Evolutionary conservation across 1,139 yeast species (phyloP).

Genomic region (Hyphopichia pseudoburtonii): DNA sequence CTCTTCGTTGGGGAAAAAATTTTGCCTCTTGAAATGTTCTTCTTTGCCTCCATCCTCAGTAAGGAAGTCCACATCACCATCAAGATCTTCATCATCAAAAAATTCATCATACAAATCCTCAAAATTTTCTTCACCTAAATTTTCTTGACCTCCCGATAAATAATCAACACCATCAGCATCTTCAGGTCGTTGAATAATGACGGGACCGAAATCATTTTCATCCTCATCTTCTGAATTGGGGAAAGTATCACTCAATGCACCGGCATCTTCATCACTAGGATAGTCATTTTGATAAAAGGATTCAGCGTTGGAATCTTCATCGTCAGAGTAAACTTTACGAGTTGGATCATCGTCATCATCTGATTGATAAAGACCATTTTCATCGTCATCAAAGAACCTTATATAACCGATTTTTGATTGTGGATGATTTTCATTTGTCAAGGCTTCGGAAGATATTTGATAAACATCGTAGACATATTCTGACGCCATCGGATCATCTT

Average conservation of each 20-base stretch:
- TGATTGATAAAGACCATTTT: constrained; percentile 48
- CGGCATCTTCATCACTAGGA: constrained; percentile 87
- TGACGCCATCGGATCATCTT: constrained; percentile 12
- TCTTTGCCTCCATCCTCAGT: constrained; percentile 10
- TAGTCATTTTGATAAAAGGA: constrained; percentile 90
- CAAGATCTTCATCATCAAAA: constrained; percentile 12
- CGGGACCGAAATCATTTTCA: constrained; percentile 32
- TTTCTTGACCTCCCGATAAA: constrained; percentile 12
- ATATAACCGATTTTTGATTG: constrained; percentile 62
- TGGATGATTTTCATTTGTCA: constrained; percentile 55
- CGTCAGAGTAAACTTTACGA: constrained; percentile 30
- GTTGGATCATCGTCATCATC: constrained; percentile 52
- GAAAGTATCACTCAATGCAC: constrained; percentile 24
- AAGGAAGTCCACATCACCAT: constrained; percentile 10
- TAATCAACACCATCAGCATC: constrained; percentile 16
- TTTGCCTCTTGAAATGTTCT: constrained; percentile 32
- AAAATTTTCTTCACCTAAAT: constrained; percentile 22
- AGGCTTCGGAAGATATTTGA: constrained; percentile 34
- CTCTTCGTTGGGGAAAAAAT: constrained; percentile 52
- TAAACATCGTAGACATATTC: constrained; percentile 93
- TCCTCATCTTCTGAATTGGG: constrained; percentile 28
- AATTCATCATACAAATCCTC: constrained; percentile 23
- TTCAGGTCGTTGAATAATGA: constrained; percentile 18
- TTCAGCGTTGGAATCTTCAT: constrained; percentile 65
- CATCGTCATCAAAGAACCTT: constrained; percentile 67